Percentiles rank a stretch among this genome's conserved stretches.
phyloP scores from a whole-genome alignment of 1,284 basidiomycete genomes.

The Cerrena zonata region DNA sequence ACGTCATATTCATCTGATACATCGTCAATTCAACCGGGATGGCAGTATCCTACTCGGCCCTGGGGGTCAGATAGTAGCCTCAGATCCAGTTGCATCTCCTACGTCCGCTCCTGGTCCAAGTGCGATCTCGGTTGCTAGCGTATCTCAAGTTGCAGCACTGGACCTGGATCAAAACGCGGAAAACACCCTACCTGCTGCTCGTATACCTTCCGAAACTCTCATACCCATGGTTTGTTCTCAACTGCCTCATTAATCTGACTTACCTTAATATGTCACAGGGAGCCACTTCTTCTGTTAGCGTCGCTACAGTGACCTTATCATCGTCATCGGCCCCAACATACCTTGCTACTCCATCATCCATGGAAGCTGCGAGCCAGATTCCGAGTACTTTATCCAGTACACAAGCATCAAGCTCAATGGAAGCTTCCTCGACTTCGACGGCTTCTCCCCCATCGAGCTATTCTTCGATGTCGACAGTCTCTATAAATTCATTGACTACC shows the following conservation, averaged over 20 bases:
- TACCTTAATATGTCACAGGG: neutral
- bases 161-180: neutral
- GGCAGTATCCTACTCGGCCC: slow-evolving; percentile 12
- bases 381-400: too few species aligned
- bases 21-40: too few species aligned
- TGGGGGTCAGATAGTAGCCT: slow-evolving; percentile 12
- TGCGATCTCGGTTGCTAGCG: neutral
- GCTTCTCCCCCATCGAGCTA: slow-evolving; percentile 1
- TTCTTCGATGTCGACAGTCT: neutral
- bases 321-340: neutral
- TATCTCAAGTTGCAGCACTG: neutral
- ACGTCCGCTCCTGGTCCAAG: neutral
- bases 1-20: too few species aligned
- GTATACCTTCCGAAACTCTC: neutral
- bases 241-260: neutral
- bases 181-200: neutral
- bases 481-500: neutral
- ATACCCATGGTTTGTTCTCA: neutral
- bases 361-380: too few species aligned
- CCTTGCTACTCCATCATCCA: too few species aligned
- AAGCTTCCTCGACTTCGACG: neutral
- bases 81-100: slow-evolving; percentile 4
- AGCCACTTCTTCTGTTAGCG: too few species aligned
- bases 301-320: neutral
- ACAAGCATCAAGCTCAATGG: neutral